phyloP scores from a whole-genome alignment of 139 green algal genomes.

The Asterochloris erici region DNA sequence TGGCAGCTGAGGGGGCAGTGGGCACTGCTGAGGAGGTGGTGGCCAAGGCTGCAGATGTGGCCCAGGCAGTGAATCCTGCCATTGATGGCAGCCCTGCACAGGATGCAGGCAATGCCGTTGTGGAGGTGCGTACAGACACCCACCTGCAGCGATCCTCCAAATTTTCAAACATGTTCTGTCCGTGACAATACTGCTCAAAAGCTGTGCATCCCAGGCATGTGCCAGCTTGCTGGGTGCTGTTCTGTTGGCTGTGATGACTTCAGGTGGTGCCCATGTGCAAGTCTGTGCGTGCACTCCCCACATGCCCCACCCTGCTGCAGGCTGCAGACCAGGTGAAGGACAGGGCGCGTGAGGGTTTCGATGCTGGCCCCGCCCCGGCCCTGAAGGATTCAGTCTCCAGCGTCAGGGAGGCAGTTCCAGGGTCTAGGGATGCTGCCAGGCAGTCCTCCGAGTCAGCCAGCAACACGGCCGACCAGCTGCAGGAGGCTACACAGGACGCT shows the following conservation, averaged over 20 bases:
- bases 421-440: no score
- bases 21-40: no score
- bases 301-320: no score
- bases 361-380: no score
- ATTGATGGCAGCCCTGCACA: not conserved
- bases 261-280: not conserved
- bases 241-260: not conserved
- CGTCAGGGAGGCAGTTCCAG: no score
- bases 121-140: not conserved
- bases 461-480: no score
- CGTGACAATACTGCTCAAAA: not conserved
- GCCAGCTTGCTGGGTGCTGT: not conserved
- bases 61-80: constrained; percentile 7
- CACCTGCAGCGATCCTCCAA: not conserved
- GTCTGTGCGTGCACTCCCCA: no score
- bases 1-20: not conserved
- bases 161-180: not conserved
- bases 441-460: no score
- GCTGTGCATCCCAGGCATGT: not conserved
- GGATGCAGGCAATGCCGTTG: constrained; percentile 2
- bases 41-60: constrained; percentile 8
- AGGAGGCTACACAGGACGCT: no score
- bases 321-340: no score
- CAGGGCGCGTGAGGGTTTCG: no score
- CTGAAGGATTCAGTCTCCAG: no score